These are phyloP conservation scores for Verticillium dahliae DNA, from an alignment of 2,329 filamentous ascomycete species.

Conservation along the genomic window DNA sequence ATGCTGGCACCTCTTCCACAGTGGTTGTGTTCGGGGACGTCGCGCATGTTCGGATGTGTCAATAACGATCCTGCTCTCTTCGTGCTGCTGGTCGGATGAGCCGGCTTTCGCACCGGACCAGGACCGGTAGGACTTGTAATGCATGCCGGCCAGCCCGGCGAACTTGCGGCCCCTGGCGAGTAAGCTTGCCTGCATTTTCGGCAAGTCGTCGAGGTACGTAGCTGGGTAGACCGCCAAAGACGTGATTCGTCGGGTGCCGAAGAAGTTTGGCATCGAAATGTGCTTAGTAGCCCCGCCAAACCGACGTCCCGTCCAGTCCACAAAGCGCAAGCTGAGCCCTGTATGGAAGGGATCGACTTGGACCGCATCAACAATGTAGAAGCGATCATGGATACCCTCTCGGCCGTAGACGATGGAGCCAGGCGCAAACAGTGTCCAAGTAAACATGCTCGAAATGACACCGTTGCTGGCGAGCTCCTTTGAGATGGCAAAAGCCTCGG, in stretches of 20 bases:
- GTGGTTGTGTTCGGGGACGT: neutral
- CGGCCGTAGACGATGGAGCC: slow-evolving; percentile 31
- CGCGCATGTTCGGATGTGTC: neutral
- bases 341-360: neutral
- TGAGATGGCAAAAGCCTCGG: slow-evolving; percentile 39
- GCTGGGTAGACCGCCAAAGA: slow-evolving; percentile 35
- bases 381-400: slow-evolving; percentile 27
- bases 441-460: slow-evolving; percentile 44
- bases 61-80: slow-evolving; percentile 3
- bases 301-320: slow-evolving; percentile 38
- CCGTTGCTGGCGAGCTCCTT: slow-evolving; percentile 44
- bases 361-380: neutral
- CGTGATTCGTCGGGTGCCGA: slow-evolving; percentile 34
- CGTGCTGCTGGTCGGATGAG: neutral
- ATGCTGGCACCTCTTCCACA: neutral
- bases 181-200: slow-evolving; percentile 14
- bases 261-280: slow-evolving; percentile 30
- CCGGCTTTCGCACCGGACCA: slow-evolving; percentile 5
- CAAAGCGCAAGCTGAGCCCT: slow-evolving; percentile 28
- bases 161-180: slow-evolving; percentile 35
- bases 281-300: slow-evolving; percentile 32
- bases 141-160: slow-evolving; percentile 34
- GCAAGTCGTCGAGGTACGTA: slow-evolving; percentile 29
- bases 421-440: slow-evolving; percentile 46
- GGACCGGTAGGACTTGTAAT: slow-evolving; percentile 36